phyloP scores from a whole-genome alignment of 371 early-diverging fungal genomes.

The Lichtheimia ramosa region DNA sequence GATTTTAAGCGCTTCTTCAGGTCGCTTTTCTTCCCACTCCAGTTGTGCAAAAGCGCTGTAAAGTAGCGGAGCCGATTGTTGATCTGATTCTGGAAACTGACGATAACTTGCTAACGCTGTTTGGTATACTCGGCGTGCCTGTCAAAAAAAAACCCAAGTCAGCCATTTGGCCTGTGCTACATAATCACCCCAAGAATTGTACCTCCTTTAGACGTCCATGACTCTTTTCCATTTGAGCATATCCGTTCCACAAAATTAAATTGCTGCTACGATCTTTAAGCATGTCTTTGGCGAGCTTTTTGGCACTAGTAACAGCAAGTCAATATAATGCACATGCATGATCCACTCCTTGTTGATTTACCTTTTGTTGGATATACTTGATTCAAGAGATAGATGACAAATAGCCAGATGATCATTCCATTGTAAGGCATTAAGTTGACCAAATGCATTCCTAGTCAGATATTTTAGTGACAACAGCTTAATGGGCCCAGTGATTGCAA shows the following conservation, averaged over 20 bases:
- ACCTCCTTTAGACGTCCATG: conserved; percentile 34
- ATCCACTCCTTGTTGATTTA: conserved; percentile 12
- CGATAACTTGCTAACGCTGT: conserved; percentile 57
- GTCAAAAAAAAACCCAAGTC: not conserved
- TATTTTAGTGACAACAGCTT: not conserved
- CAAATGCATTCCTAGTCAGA: conserved; percentile 42
- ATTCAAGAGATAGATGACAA: conserved; percentile 52
- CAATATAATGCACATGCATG: not conserved
- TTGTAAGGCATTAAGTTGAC: conserved; percentile 33
- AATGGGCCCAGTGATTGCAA: not conserved
- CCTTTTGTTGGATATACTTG: conserved; percentile 34
- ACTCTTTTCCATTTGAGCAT: conserved; percentile 62
- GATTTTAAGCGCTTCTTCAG: conserved; percentile 51
- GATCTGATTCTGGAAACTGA: conserved; percentile 41
- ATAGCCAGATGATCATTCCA: conserved; percentile 36
- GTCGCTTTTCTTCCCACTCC: conserved; percentile 47
- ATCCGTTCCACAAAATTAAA: conserved; percentile 66
- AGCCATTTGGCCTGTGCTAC: too few relatives aligned
- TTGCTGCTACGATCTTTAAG: conserved; percentile 60
- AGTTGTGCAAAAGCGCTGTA: conserved; percentile 60
- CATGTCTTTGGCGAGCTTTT: conserved; percentile 57
- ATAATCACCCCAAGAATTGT: not conserved
- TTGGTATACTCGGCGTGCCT: conserved; percentile 70
- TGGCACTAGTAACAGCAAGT: conserved; percentile 40
- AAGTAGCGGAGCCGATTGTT: conserved; percentile 43